Percentiles rank a stretch among this genome's conserved stretches.
Evolutionary conservation across 345 rosid species (phyloP).

Genomic region (Conringia planisiliqua): DNA sequence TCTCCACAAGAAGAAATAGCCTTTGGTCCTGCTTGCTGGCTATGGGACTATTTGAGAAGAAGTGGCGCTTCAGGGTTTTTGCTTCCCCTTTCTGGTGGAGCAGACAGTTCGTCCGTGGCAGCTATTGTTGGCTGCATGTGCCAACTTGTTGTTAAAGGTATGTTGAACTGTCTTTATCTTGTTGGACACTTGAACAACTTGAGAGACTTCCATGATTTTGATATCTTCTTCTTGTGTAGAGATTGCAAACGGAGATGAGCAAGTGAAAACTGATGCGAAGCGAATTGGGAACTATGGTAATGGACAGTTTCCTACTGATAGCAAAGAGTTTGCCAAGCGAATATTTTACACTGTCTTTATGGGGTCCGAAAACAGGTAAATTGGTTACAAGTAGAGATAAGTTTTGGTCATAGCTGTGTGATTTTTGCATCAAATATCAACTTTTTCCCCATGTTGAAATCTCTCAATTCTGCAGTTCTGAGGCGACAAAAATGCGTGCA

Average conservation of each 20-base stretch:
- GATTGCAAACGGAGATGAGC: slow-evolving; percentile 83
- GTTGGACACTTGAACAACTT: not conserved
- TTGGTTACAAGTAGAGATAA: not conserved
- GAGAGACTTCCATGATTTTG: not conserved
- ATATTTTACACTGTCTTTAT: slow-evolving; percentile 90
- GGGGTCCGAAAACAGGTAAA: slow-evolving; percentile 96
- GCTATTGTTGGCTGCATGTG: slow-evolving; percentile 99
- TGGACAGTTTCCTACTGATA: slow-evolving; percentile 77
- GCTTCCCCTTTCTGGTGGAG: slow-evolving; percentile 98
- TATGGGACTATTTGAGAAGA: slow-evolving; percentile 97
- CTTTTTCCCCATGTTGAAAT: not conserved
- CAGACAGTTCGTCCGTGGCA: slow-evolving; percentile 95
- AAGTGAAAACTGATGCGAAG: slow-evolving; percentile 90
- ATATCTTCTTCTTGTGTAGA: slow-evolving; percentile 41
- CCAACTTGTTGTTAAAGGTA: slow-evolving; percentile 94
- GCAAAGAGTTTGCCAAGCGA: slow-evolving; percentile 90
- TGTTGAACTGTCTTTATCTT: not conserved
- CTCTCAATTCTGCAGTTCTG: slow-evolving; percentile 52
- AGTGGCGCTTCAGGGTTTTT: slow-evolving; percentile 97
- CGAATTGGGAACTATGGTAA: slow-evolving; percentile 65
- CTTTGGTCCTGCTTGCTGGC: slow-evolving; percentile 96
- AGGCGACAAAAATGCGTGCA: slow-evolving; percentile 64
- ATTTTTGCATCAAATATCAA: not conserved
- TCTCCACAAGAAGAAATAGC: slow-evolving; percentile 97
- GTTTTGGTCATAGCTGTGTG: not conserved